Evolutionary conservation across 345 rosid species (phyloP), one percentile per base, ranked within the genome.

Genomic region (Erucastrum elatum): DNA sequence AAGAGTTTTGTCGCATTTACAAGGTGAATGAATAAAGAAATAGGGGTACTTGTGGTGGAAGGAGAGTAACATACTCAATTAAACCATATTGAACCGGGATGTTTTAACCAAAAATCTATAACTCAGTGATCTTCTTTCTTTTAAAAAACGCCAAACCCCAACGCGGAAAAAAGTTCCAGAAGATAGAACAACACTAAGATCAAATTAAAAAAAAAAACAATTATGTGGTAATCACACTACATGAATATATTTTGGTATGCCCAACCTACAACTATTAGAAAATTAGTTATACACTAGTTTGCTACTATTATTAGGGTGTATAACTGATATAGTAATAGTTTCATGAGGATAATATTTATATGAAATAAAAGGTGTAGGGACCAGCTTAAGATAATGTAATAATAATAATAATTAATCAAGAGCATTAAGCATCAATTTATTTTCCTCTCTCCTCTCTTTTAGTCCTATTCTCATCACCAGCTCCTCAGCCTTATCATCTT

Each of bases 321-420:
- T 33, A 5, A 35, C 41, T 35, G 1, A 35, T 35, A 35, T 35
- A 35, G 2, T 35, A 12, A 5, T 62, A 29, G 35, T 62, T 29
- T 13, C 6, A n/a, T 7, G 39, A 62, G 66, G 66, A 15, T 3
- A 30, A n/a, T n/a, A 6, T 31, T 30, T 13, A 15, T 66, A 21
- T 4, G 56, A 71, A 21, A 64, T 11, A 55, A 64, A 53, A 53
- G 66, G 55, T 72, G 72, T 72, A 72, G 68, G 76, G 77, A 78
- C 73, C 68, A 44, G 44, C 3, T 66, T 16, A 72, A 3, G 15
- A 60, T 26, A 78, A 13, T 66, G 82, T 66, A 56, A 30, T 39
- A 72, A 71, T 39, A 72, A 71, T 55, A 39, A 34, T 34, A 71
- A 71, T 77, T 34, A 71, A 71, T 77, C 60, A 63, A 41, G 53